Base-by-base conservation (phyloP, 192 early-diverging fungal genomes). In the Umbelopsis ramanniana region DNA sequence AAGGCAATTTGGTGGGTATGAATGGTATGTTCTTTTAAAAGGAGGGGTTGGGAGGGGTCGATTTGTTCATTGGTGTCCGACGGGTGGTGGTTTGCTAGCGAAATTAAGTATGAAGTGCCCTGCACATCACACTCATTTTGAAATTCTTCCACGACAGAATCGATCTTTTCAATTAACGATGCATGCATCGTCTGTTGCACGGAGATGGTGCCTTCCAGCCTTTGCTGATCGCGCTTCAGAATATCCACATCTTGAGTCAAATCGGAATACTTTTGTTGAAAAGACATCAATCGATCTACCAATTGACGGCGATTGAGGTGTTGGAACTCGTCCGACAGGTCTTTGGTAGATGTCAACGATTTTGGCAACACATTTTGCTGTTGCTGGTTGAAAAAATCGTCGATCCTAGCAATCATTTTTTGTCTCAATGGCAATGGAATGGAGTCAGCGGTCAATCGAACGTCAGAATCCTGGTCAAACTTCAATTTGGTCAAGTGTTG, bases 161-260 rank as follows among this genome's bases (percentile, higher is more conserved):
- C 57, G 6, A 63, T 33, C 26, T 63, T 63, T 17, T 63, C 35
- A 22, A 63, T 22, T 35, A 63, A 26, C 57, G 57, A 63, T 37
- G 57, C 57, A 63, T 63, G 57, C 57, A 63, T 37, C 17, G 57
- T 63, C 26, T 63, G 57, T 26, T 63, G 57, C 17, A 63, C 57
- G 4, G 57, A 63, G 12, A 63, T 63, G 17, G 57, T 35, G 29
- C 57, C 57, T 63, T 63, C 57, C 29, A 63, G 33, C 5, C 33
- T 29, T 1, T 63, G 29, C 33, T 63, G 57, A 37, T 63, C 57
- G 12, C 15, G 26, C 35, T 63, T 29, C 4, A 63, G 33, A 12
- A 11, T 29, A 4, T 63, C 33, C 2, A 37, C 33, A 37, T 63
- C 57, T 63, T 63, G 57, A 0, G n/a, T 63, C 57, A 63, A 37